A percentile compares a stretch with the other conserved stretches of the same genome.
These are phyloP conservation scores for Myrmaecium sp. DNA, from an alignment of 2,329 filamentous ascomycete genomes.

Conservation along the genomic window DNA sequence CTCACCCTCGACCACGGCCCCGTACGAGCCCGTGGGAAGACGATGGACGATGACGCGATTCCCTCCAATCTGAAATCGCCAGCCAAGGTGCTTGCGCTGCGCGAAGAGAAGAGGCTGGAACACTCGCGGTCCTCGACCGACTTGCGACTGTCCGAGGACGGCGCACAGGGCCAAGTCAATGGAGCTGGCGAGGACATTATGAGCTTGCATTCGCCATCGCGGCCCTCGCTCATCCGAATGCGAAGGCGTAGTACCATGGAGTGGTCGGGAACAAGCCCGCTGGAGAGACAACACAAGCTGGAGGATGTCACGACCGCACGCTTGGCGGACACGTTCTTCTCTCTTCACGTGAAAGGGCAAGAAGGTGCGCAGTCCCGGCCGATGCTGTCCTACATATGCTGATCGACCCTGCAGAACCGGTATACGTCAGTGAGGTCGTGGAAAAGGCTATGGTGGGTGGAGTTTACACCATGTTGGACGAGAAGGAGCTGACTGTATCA, in stretches of 20 bases:
- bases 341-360: constrained; percentile 51
- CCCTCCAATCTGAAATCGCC: constrained; percentile 50
- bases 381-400: constrained; percentile 3
- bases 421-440: constrained; percentile 80
- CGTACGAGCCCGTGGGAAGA: constrained; percentile 36
- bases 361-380: constrained; percentile 13
- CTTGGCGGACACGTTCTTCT: constrained; percentile 81
- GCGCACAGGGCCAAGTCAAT: too few species aligned
- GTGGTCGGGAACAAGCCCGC: constrained; percentile 43
- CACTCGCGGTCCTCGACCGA: constrained; percentile 44
- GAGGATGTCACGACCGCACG: constrained; percentile 53
- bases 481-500: constrained; percentile 2
- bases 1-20: constrained; percentile 47
- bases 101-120: constrained; percentile 31
- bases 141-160: constrained; percentile 23
- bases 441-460: constrained; percentile 45
- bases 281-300: constrained; percentile 53
- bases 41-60: constrained; percentile 61
- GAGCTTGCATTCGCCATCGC: constrained; percentile 6
- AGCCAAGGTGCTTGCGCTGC: constrained; percentile 43
- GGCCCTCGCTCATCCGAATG: constrained; percentile 22
- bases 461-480: not conserved
- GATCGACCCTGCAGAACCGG: constrained; percentile 36
- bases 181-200: constrained; percentile 5
- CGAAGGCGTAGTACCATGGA: constrained; percentile 44